A percentile compares a stretch with the other conserved stretches of the same genome.
These are phyloP conservation scores for Aspergillus amoenus DNA, from an alignment of 2,329 filamentous ascomycete genomes.

Conservation along the genomic window DNA sequence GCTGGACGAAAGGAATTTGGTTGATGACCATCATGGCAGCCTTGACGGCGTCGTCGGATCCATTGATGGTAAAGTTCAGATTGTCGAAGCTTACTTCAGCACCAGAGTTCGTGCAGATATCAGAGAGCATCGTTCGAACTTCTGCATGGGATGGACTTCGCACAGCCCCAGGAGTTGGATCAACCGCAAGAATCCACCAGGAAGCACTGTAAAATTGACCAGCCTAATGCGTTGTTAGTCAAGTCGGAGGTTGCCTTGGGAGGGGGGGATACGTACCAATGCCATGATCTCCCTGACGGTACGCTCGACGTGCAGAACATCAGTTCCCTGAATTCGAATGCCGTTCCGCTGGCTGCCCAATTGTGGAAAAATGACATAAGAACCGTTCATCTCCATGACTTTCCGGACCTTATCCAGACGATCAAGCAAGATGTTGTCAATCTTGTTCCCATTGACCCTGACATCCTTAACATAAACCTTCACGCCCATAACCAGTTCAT, in stretches of 20 bases:
- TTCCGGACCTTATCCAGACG: conserved; percentile 95
- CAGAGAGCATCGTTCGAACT: conserved; percentile 84
- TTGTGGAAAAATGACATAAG: conserved; percentile 87
- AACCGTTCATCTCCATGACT: conserved; percentile 95
- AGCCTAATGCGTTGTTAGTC: conserved; percentile 54
- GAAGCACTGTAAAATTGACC: conserved; percentile 97
- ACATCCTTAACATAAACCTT: conserved; percentile 92
- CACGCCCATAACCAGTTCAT: conserved; percentile 76
- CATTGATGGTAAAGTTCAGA: conserved; percentile 88
- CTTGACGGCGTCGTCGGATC: conserved; percentile 95
- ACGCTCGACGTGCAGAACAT: conserved; percentile 90
- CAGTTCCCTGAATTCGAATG: conserved; percentile 87
- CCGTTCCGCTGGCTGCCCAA: conserved; percentile 81
- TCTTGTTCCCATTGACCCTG: conserved; percentile 83
- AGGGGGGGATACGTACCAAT: conserved; percentile 58
- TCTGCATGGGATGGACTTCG: conserved; percentile 65
- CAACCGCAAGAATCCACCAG: conserved; percentile 86
- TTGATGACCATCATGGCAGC: conserved; percentile 92
- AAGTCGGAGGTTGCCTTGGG: neutral
- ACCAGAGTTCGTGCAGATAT: conserved; percentile 94
- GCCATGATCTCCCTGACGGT: conserved; percentile 96
- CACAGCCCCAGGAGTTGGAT: conserved; percentile 59
- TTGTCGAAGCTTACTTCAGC: conserved; percentile 95
- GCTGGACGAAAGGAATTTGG: conserved; percentile 83
- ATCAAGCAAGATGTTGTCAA: conserved; percentile 88